Base-by-base conservation (phyloP, 1,139 yeast genomes). In the Candida pseudocylindracea region DNA sequence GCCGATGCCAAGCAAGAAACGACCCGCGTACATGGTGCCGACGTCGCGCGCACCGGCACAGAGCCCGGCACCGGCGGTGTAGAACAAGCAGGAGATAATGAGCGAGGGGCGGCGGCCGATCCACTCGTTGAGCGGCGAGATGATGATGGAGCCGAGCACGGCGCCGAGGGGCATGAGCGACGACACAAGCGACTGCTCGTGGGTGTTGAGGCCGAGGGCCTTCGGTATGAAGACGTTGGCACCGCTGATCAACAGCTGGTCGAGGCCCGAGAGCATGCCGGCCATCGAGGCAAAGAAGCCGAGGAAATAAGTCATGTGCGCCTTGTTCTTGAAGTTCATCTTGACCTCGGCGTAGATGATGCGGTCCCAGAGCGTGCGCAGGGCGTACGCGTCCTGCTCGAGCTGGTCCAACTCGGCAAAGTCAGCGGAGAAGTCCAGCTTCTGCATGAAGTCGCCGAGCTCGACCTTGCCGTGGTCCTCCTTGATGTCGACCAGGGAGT, bases 111-210 rank as follows among this genome's bases (percentile, higher is more conserved):
- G 58, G 45, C 76, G 56, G 13, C 78, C 76, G 30, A 64, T 51
- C 36, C 39, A 49, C 42, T 66, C 71, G 42, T 57, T 60, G 33
- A 62, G 45, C 3, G 69, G 69, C 4, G 67, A 55, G 52, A 63
- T 53, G 36, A 61, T 41, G 13, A 64, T 51, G 31, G 66, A 55
- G 31, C 71, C 70, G 29, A 56, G 57, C 46, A 63, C 54, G 28
- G 73, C 75, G 38, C 75, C 75, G 32, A 68, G 49, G 12, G 75
- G 75, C 71, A 68, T 67, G 36, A 67, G 54, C 28, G 72, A 54
- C 8, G 67, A 56, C 12, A 67, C 63, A 36, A 68, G 53, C 7
- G 61, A 59, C 28, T 50, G 47, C 40, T 64, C 51, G 37, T 48
- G 48, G 7, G 46, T 36, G n/a, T 51, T 41, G 30, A 63, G 45